Evolutionary conservation across 1,139 yeast genomes (phyloP).

Genomic region (Suhomyces kunorum): DNA sequence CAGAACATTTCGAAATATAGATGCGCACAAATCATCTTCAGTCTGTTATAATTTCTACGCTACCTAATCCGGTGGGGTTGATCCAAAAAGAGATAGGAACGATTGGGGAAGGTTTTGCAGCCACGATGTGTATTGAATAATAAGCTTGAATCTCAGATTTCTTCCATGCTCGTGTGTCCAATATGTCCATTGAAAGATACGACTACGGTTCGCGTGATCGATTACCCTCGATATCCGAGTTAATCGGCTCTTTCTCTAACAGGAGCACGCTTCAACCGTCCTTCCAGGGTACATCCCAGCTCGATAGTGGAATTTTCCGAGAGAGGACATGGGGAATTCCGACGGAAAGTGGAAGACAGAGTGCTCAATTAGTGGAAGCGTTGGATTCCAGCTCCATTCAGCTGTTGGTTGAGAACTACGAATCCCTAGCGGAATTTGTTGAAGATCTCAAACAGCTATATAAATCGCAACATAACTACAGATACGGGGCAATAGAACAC

Average conservation of each 20-base stretch:
- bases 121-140: not conserved
- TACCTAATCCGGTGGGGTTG: no score
- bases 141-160: not conserved
- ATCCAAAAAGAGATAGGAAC: no score
- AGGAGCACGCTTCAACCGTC: not conserved
- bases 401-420: slow-evolving; percentile 1
- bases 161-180: not conserved
- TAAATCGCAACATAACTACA: not conserved
- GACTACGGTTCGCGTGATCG: not conserved
- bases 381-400: not conserved
- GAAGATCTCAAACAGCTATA: not conserved
- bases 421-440: slow-evolving; percentile 1
- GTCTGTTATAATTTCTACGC: not conserved
- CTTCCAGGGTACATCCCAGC: no score
- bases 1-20: not conserved
- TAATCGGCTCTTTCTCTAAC: not conserved
- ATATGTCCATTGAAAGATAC: not conserved
- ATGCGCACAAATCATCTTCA: not conserved
- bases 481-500: no score
- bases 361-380: not conserved
- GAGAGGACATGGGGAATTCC: no score
- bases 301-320: no score
- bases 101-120: not conserved
- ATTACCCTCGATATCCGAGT: slow-evolving; percentile 1
- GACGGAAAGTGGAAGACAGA: no score